These are phyloP conservation scores for Ophioceras dolichostomum DNA, from an alignment of 2,329 filamentous ascomycete species.

Conservation along the genomic window DNA sequence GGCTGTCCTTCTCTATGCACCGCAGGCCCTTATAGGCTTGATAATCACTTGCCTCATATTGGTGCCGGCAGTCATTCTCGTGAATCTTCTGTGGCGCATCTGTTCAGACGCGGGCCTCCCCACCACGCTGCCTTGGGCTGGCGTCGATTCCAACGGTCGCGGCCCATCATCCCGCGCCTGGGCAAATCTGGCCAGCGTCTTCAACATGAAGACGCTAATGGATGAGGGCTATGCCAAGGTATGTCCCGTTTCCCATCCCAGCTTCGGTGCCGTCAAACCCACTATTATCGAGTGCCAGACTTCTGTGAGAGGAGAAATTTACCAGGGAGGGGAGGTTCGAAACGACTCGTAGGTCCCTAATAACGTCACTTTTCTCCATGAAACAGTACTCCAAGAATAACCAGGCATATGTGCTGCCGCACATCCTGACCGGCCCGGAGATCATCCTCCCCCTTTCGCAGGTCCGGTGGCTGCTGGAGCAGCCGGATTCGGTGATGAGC, in stretches of 20 bases:
- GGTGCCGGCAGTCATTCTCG: constrained; percentile 5
- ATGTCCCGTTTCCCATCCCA: too few relatives aligned
- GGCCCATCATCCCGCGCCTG: constrained; percentile 9
- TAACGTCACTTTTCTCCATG: not conserved
- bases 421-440: constrained; percentile 19
- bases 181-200: constrained; percentile 15
- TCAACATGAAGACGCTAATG: constrained; percentile 12
- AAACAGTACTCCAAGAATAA: constrained; percentile 17
- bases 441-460: constrained; percentile 18
- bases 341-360: too few relatives aligned
- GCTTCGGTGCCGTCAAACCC: too few relatives aligned
- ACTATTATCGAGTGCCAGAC: too few relatives aligned
- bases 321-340: too few relatives aligned
- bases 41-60: not conserved
- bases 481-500: constrained; percentile 18
- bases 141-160: constrained; percentile 5
- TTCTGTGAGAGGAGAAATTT: too few relatives aligned
- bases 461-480: constrained; percentile 17
- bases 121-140: constrained; percentile 14
- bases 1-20: not conserved
- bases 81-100: constrained; percentile 12
- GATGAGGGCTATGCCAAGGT: constrained; percentile 17
- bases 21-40: not conserved
- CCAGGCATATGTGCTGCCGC: constrained; percentile 17
- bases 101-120: constrained; percentile 14